Evolutionary conservation across 805 yeast genomes (phyloP).

Genomic region (Kodamaea jinghongensis): DNA sequence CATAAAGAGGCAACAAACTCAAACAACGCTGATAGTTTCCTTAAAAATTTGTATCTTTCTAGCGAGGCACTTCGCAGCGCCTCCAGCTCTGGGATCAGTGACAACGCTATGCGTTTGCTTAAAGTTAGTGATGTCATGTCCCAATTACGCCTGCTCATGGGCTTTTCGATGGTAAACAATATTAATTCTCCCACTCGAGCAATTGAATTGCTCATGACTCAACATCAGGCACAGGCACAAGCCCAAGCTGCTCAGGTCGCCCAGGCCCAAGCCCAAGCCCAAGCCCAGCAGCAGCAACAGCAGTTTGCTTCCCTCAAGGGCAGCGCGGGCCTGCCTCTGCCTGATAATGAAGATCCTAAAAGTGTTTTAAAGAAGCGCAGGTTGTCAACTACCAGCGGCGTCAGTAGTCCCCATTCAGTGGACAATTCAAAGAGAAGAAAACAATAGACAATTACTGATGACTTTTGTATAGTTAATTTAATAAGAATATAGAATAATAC

Average conservation of each 20-base stretch:
- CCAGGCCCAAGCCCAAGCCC: slow-evolving; percentile 6
- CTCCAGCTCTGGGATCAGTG: slow-evolving; percentile 61
- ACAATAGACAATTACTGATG: neutral
- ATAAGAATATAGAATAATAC: neutral
- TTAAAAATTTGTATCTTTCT: slow-evolving; percentile 19
- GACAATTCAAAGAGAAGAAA: slow-evolving; percentile 14
- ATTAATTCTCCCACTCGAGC: slow-evolving; percentile 56
- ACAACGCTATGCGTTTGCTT: slow-evolving; percentile 63
- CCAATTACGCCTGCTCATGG: slow-evolving; percentile 62
- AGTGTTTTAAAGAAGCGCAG: slow-evolving; percentile 12
- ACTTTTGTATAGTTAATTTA: neutral
- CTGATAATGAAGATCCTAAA: slow-evolving; percentile 11
- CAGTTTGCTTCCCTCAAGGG: slow-evolving; percentile 1
- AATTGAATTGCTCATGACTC: slow-evolving; percentile 39
- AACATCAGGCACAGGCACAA: slow-evolving; percentile 8
- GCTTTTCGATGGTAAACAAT: slow-evolving; percentile 47
- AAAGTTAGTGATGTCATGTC: slow-evolving; percentile 81
- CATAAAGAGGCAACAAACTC: slow-evolving; percentile 12
- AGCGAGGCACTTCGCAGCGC: slow-evolving; percentile 47
- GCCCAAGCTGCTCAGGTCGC: slow-evolving; percentile 1
- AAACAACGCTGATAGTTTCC: slow-evolving; percentile 18
- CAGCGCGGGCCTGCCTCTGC: slow-evolving; percentile 7
- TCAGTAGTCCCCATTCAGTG: slow-evolving; percentile 11
- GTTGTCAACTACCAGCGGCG: slow-evolving; percentile 11
- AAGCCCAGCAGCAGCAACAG: slow-evolving; percentile 3